These are phyloP conservation scores for Trichocomaceae sp. DNA, from an alignment of 2,329 filamentous ascomycete species.

Conservation along the genomic window DNA sequence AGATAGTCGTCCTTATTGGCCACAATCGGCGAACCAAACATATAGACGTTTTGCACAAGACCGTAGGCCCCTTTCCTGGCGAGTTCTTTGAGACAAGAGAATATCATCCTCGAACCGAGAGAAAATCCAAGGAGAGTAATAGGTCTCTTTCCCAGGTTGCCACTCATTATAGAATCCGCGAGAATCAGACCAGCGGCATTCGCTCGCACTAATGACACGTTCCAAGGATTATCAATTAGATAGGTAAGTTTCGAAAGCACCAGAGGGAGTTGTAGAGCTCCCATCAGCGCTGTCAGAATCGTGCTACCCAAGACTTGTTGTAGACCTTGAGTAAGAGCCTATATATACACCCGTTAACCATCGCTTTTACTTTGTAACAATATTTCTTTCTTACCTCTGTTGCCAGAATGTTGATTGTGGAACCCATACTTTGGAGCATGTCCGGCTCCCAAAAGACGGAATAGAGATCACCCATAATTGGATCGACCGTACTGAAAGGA, in stretches of 20 bases:
- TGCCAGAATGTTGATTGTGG: slow-evolving; percentile 95
- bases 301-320: slow-evolving; percentile 93
- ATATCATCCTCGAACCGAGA: slow-evolving; percentile 84
- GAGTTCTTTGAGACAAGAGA: slow-evolving; percentile 81
- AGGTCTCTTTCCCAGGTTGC: slow-evolving; percentile 82
- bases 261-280: slow-evolving; percentile 83
- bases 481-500: slow-evolving; percentile 92
- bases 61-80: slow-evolving; percentile 76
- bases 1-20: slow-evolving; percentile 87
- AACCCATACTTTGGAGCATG: slow-evolving; percentile 95
- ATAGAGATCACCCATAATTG: slow-evolving; percentile 97
- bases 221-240: slow-evolving; percentile 97
- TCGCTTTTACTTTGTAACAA: background rate
- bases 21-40: slow-evolving; percentile 89
- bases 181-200: slow-evolving; percentile 84
- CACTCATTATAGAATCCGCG: slow-evolving; percentile 86
- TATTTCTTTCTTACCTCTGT: slow-evolving; percentile 64
- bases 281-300: slow-evolving; percentile 82
- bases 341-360: background rate
- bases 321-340: slow-evolving; percentile 91
- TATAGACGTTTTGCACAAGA: slow-evolving; percentile 86
- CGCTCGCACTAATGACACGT: slow-evolving; percentile 86
- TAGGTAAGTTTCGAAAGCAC: slow-evolving; percentile 91
- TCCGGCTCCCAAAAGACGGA: slow-evolving; percentile 97
- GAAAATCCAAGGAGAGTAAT: slow-evolving; percentile 95